Base-by-base conservation (phyloP, 495 filamentous ascomycete genomes). In the Podospora conica region DNA sequence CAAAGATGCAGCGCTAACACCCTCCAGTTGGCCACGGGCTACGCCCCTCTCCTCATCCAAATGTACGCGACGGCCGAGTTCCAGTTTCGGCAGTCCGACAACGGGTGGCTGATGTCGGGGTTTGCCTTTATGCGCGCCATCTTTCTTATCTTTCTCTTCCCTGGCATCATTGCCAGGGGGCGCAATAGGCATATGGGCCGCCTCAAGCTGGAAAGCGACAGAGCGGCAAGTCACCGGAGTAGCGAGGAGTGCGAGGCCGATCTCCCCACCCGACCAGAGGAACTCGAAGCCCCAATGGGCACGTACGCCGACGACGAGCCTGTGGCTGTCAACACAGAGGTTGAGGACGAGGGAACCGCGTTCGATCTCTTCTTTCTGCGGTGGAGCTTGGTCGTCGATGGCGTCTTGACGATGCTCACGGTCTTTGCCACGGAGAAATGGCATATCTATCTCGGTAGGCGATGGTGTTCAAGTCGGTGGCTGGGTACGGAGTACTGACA, bases 351-450 rank as follows among this genome's bases (percentile, higher is more conserved):
- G 21, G 78, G 75, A 12, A 79, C 76, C 24, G 76, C 67, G 1
- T 87, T 87, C 65, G 85, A 87, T 59, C 72, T 87, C 4, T 73
- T 83, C 61, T 87, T 85, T 67, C 76, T 84, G 3, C 75, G 80
- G 23, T 81, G 77, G 73, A 84, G 81, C 68, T 69, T 87, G 11
- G 70, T 85, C 8, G 67, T 78, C 7, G 84, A 87, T 65, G 82
- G 83, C 6, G 21, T 80, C 7, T 69, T 87, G 59, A 87, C 85
- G 0, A 77, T 78, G 60, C 73, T 78, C 28, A 79, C 82, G 0
- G 80, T 79, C 0, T 83, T 86, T 64, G 81, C 82, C 0, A 79
- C 75, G 0, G 12, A 81, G 60, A 73, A 75, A 40, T 83, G 84
- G 83, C 84, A 87, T 64, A 79, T 87, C 20, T 87, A 84, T 65